Conservation (phyloP, 129 eudicot species). For the Tagetes erecta region DNA sequence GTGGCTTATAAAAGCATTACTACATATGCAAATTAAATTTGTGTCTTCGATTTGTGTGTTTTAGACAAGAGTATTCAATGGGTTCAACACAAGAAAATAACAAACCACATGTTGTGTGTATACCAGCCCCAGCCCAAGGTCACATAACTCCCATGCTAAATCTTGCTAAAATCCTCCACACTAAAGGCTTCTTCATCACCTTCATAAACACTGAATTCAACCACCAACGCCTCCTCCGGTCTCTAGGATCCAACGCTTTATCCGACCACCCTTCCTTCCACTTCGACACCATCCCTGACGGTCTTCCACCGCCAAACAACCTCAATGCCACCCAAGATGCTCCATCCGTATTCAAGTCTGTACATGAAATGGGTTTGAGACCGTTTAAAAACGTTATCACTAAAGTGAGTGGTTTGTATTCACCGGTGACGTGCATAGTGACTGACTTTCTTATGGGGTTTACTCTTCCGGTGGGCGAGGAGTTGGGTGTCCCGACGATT, state of each 20-base stretch:
- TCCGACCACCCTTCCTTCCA: slow-evolving; percentile 35
- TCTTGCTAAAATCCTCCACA: slow-evolving; percentile 47
- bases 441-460: slow-evolving; percentile 41
- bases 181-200: slow-evolving; percentile 38
- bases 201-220: slow-evolving; percentile 31
- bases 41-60: neutral
- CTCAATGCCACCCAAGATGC: slow-evolving; percentile 35
- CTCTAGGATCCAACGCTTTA: slow-evolving; percentile 27
- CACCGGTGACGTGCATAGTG: slow-evolving; percentile 42
- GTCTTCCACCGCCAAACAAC: slow-evolving; percentile 40
- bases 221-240: slow-evolving; percentile 36
- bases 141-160: slow-evolving; percentile 50
- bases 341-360: slow-evolving; percentile 8
- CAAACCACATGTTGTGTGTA: slow-evolving; percentile 35
- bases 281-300: slow-evolving; percentile 46
- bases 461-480: slow-evolving; percentile 27
- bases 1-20: slow-evolving; percentile 1
- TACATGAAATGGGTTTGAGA: slow-evolving; percentile 26
- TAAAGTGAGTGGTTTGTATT: slow-evolving; percentile 27
- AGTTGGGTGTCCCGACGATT: slow-evolving; percentile 31
- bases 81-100: slow-evolving; percentile 16
- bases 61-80: neutral
- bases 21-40: neutral
- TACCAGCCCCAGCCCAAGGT: slow-evolving; percentile 36
- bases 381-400: slow-evolving; percentile 31